These are phyloP conservation scores for Malania oleifera DNA, from an alignment of 164 flowering plant species.

Conservation along the genomic window DNA sequence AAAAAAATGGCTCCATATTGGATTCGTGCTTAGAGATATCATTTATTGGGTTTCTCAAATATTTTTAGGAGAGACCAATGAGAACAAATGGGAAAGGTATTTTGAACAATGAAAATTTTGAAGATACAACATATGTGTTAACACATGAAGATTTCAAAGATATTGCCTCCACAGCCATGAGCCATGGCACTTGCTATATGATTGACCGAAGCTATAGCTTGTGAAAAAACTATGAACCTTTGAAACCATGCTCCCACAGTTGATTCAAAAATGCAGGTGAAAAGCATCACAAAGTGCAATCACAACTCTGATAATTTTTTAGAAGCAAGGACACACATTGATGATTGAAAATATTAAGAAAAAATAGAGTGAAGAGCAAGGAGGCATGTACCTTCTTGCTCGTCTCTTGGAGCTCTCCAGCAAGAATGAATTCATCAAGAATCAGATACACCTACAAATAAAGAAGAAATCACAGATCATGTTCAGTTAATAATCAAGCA, in stretches of 20 bases:
- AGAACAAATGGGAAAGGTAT: neutral
- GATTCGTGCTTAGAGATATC: too few relatives aligned
- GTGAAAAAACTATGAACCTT: neutral
- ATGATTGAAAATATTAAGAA: neutral
- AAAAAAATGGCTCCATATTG: too few relatives aligned
- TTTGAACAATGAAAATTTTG: too few relatives aligned
- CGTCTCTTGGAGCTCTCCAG: conserved; percentile 99
- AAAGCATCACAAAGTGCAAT: too few relatives aligned
- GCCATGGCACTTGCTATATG: too few relatives aligned
- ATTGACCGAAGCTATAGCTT: too few relatives aligned
- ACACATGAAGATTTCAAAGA: neutral
- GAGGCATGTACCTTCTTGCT: conserved; percentile 72
- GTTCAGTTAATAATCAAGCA: too few relatives aligned
- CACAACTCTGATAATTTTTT: too few relatives aligned
- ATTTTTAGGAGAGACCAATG: neutral
- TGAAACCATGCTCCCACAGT: too few relatives aligned
- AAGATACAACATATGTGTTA: neutral
- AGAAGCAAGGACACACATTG: neutral
- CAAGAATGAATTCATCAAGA: conserved; percentile 96
- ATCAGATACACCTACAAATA: conserved; percentile 74
- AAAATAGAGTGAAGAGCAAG: neutral
- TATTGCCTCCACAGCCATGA: too few relatives aligned
- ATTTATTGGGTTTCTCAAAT: neutral
- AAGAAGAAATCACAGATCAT: too few relatives aligned
- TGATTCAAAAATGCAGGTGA: neutral